Base-by-base conservation (phyloP, 2,329 filamentous ascomycete species). In the Apiospora pterosperma region DNA sequence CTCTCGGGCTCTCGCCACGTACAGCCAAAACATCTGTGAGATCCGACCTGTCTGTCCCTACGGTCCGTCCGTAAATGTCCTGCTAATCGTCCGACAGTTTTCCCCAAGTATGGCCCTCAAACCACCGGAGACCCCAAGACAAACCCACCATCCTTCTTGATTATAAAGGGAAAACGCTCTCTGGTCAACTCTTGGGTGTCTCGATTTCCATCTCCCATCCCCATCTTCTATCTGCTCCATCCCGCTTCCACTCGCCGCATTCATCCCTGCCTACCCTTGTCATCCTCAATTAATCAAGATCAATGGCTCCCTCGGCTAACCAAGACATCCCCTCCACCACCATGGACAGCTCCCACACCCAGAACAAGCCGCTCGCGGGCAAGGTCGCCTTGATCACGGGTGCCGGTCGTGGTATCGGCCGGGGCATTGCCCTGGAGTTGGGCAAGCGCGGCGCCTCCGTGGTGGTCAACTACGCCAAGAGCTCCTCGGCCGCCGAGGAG, bases 401-500 rank as follows among this genome's bases (percentile, higher is more conserved):
- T 44, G 79, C 85, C 60, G 87, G 88, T 62, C 87, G 88, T 39
- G 89, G 89, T 64, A 91, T 91, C 71, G 89, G 89, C 42, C 79
- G 81, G 62, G 88, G 88, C 62, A 89, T 89, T 62, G 88, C 89
- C 68, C 81, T 90, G 63, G 88, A 90, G 77, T 86, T 91, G 44
- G 88, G 84, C 74, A 82, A 84, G 73, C 87, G 88, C 68, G 89
- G 89, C 44, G 85, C 85, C 71, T 86, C 81, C 63, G 81, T 92
- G 62, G 81, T 91, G 31, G 84, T 92, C 74, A 92, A 91, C 81
- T 92, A 92, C 76, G 79, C 83, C 63, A 84, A 83, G 61, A 85
- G 86, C 70, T 75, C 81, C 38, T 73, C 76, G 25, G 79, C 85
- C 0, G 90, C 90, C 25, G 81, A 89, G 36, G 80, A 77, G 8